Evolutionary conservation across 2,329 filamentous ascomycete species (phyloP).

Genomic region (Juglanconis juglandina): DNA sequence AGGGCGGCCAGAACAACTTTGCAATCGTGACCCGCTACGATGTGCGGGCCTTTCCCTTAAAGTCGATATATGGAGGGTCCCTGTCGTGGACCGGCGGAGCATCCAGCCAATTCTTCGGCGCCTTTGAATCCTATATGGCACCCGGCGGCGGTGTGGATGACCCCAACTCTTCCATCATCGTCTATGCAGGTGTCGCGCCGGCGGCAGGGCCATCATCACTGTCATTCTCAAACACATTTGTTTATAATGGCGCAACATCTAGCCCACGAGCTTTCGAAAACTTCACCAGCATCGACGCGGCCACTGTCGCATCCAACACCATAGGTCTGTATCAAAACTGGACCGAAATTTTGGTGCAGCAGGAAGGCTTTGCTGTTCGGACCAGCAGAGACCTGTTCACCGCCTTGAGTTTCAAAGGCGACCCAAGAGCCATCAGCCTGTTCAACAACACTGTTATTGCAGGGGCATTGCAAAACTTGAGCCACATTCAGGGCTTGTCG

Average conservation of each 20-base stretch:
- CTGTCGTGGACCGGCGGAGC: not conserved
- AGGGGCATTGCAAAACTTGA: not conserved
- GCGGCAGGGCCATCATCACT: conserved; percentile 5
- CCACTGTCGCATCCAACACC: not conserved
- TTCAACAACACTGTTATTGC: not conserved
- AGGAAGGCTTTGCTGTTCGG: not conserved
- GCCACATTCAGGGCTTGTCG: not conserved
- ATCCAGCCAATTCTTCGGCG: conserved; percentile 9
- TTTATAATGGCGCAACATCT: not conserved
- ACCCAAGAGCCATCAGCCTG: not conserved
- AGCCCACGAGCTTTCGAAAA: conserved; percentile 19
- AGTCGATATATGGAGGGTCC: conserved; percentile 12
- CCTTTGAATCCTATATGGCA: conserved; percentile 18
- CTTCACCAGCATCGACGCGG: conserved; percentile 18
- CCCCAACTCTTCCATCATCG: conserved; percentile 19
- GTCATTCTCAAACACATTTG: not conserved
- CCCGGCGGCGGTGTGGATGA: conserved; percentile 21
- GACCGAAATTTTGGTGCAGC: not conserved
- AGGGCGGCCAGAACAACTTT: conserved; percentile 45
- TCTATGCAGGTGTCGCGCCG: conserved; percentile 16
- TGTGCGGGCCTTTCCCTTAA: conserved; percentile 25
- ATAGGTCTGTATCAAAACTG: too few species aligned
- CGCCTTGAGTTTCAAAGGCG: not conserved
- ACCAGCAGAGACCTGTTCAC: not conserved
- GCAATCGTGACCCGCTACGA: conserved; percentile 35